Base-by-base conservation (phyloP, 805 yeast genomes). In the Kurtzmaniella cleridarum region DNA sequence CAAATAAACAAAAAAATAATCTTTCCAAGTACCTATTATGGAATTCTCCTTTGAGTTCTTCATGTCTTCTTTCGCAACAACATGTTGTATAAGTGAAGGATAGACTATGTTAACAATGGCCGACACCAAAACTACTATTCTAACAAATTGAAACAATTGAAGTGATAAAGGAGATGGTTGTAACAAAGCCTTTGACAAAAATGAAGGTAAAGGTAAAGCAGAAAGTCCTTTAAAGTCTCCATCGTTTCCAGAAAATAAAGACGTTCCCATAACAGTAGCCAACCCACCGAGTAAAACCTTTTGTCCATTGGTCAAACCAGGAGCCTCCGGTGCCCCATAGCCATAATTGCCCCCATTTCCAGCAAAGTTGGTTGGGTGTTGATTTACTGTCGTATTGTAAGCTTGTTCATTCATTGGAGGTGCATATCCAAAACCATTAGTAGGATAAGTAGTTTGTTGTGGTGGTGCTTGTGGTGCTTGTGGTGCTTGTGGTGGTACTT, bases 251-350 rank as follows among this genome's bases (percentile, higher is more conserved):
- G 75, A 76, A 39, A 75, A 64, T 35, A 78, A 62, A 1, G 83
- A 74, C 2, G 82, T 71, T 20, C 86, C 86, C 61, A 79, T 69
- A 50, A 81, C 69, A 38, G 79, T 68, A 17, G 84, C 81, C 66
- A 80, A 65, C 15, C 85, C 82, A 12, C 86, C 87, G 44, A 81
- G 51, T 32, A 81, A 54, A 20, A 76, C 50, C 53, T 78, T 79
- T 44, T 71, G 24, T 38, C 45, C 36, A 35, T 42, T 37, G 39
- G 44, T 33, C 27, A 13, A 23, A 24, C 31, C 35, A 31, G 39
- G 37, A 15, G 13, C 30, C 14, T 27, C 32, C 16, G 6, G 33
- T 57, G 47, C 8, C 48, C 37, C 12, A 38, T 33, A 37, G 35
- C 36, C 23, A 30, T 43, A 36, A 36, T 42, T 24, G 15, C 31